Conservation (phyloP, 2,329 filamentous ascomycete genomes). For the Pseudohalonectria lignicola region DNA sequence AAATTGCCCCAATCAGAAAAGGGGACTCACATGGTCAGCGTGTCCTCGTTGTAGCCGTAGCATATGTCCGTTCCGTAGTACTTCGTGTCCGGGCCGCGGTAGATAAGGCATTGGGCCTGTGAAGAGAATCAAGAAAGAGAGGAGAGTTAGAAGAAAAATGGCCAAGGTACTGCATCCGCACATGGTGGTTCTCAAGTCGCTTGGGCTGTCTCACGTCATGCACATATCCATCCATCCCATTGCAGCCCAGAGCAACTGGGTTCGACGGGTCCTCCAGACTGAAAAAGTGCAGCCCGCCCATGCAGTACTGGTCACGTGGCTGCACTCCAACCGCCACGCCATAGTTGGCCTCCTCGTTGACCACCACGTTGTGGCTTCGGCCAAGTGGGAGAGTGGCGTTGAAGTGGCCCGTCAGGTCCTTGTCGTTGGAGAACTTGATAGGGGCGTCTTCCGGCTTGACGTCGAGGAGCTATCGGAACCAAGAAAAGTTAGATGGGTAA, state of each 20-base stretch:
- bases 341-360: conserved; percentile 21
- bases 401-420: conserved; percentile 1
- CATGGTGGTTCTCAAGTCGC: no score
- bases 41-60: conserved; percentile 44
- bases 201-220: no score
- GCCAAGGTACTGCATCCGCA: no score
- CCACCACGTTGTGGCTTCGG: background rate
- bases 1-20: no score
- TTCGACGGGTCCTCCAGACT: conserved; percentile 42
- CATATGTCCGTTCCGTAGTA: conserved; percentile 41
- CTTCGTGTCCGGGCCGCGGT: conserved; percentile 35
- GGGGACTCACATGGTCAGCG: conserved; percentile 22
- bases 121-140: background rate
- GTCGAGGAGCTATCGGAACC: conserved; percentile 30
- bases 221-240: conserved; percentile 45
- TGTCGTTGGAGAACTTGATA: conserved; percentile 8
- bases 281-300: conserved; percentile 46
- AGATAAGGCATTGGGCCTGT: conserved; percentile 31
- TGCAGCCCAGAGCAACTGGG: conserved; percentile 41
- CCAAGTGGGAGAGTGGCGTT: background rate
- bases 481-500: no score
- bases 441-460: conserved; percentile 26
- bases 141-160: no score
- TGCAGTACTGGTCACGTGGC: conserved; percentile 31
- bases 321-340: conserved; percentile 30